Conservation (phyloP, 2,329 filamentous ascomycete species). For the Colletotrichum abscissum region DNA sequence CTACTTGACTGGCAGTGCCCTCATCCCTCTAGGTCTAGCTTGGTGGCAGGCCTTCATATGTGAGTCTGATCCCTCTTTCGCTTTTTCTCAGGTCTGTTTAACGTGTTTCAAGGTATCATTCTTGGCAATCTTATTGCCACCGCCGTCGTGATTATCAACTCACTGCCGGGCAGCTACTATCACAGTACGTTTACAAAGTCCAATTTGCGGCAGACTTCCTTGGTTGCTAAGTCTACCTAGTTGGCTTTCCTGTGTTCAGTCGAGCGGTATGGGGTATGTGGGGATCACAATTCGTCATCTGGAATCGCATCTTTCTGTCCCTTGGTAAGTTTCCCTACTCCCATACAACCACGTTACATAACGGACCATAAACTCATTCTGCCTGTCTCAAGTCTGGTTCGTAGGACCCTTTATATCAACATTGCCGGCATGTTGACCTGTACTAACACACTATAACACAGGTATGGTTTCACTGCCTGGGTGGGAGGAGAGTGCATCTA, state of each 20-base stretch:
- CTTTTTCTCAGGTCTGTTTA: background rate
- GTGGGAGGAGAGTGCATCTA: slow-evolving; percentile 59
- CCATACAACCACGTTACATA: no score
- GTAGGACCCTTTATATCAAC: background rate
- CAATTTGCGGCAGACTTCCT: fast-evolving
- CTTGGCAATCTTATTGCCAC: slow-evolving; percentile 53
- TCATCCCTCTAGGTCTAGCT: slow-evolving; percentile 52
- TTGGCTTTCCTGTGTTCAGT: slow-evolving; percentile 47
- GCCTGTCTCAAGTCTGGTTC: slow-evolving; percentile 40
- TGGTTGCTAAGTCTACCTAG: slow-evolving; percentile 2
- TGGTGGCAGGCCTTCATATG: slow-evolving; percentile 57
- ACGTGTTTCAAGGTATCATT: slow-evolving; percentile 43
- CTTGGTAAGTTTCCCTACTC: slow-evolving; percentile 46
- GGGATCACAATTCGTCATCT: slow-evolving; percentile 39
- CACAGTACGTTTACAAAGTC: slow-evolving; percentile 44
- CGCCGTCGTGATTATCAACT: slow-evolving; percentile 53
- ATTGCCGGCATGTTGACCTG: background rate
- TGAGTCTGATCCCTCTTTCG: slow-evolving; percentile 28
- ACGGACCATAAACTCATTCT: background rate
- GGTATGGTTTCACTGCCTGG: slow-evolving; percentile 59
- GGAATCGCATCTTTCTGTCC: slow-evolving; percentile 54
- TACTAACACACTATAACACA: slow-evolving; percentile 32
- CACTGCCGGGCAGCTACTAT: slow-evolving; percentile 54
- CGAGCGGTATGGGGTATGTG: slow-evolving; percentile 47
- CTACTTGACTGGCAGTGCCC: slow-evolving; percentile 53